Evolutionary conservation across 495 filamentous ascomycete genomes (phyloP), one percentile per base, ranked within the genome.

Genomic region (Polyplosphaeria fusca): DNA sequence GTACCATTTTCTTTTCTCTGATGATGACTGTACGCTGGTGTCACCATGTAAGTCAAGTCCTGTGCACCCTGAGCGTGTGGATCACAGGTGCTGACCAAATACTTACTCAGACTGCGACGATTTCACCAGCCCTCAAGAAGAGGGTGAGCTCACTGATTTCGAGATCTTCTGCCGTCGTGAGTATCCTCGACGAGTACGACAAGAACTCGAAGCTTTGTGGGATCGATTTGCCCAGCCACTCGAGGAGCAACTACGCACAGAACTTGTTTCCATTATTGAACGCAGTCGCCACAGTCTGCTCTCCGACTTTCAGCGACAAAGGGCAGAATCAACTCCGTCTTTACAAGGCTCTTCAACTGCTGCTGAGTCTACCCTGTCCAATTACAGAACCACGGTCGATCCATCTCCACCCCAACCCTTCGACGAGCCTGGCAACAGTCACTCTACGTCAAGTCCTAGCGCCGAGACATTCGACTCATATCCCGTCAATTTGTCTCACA

Each of bases 11-110:
- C 24, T 47, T 7, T 47, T 47, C 24, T 25, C 45, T 18, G 45
- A 47, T 25, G 45, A 47, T 18, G 45, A 47, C 28, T 20, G 5
- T 11, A 26, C 19, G 25, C 24, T 28, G 3, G 45, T 47, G 4
- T 47, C 45, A 24, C 45, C 45, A 12, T 47, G 41, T 44, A 44
- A 16, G 41, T 22, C 19, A n/a, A n/a, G n/a, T n/a, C n/a, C n/a
- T n/a, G n/a, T n/a, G n/a, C n/a, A n/a, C n/a, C n/a, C n/a, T n/a
- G n/a, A n/a, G n/a, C n/a, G n/a, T n/a, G n/a, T n/a, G n/a, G n/a
- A n/a, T n/a, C n/a, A n/a, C n/a, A n/a, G n/a, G n/a, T n/a, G n/a
- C n/a, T n/a, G n/a, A n/a, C n/a, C n/a, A n/a, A n/a, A n/a, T n/a
- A n/a, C n/a, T n/a, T n/a, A n/a, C n/a, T n/a, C n/a, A n/a, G n/a